Evolutionary conservation across 1,284 basidiomycete species (phyloP).

Genomic region (Leccinum griseonigrum): DNA sequence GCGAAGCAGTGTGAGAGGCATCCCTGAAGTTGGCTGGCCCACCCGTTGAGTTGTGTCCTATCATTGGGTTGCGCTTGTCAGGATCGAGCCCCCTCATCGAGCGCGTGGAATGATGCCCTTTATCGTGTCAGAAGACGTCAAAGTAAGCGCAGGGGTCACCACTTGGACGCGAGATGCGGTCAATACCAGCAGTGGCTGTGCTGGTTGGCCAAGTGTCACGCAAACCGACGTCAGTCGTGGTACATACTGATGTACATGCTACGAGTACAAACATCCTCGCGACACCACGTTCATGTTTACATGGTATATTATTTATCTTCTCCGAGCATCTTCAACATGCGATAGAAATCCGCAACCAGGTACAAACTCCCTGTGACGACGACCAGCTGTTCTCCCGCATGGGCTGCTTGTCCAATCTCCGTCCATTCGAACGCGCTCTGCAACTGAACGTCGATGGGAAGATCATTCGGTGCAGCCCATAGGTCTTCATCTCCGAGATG

Average conservation of each 20-base stretch:
- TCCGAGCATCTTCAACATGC: slow-evolving; percentile 37
- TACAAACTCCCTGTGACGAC: slow-evolving; percentile 90
- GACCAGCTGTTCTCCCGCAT: slow-evolving; percentile 40
- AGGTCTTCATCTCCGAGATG: slow-evolving; percentile 39
- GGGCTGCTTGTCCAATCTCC: slow-evolving; percentile 17
- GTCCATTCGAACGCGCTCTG: slow-evolving; percentile 46
- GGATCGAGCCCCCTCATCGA: slow-evolving; percentile 10
- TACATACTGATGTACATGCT: background rate
- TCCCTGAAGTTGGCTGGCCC: slow-evolving; percentile 29
- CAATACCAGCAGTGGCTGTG: background rate
- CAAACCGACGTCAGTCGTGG: background rate
- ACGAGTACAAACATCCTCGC: background rate
- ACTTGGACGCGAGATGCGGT: background rate
- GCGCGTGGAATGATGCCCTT: slow-evolving; percentile 6
- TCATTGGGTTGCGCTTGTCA: slow-evolving; percentile 11
- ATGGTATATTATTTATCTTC: background rate
- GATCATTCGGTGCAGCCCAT: slow-evolving; percentile 37
- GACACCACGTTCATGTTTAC: background rate
- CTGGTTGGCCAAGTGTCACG: background rate
- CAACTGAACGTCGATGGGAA: slow-evolving; percentile 32
- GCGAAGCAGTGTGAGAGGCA: slow-evolving; percentile 24
- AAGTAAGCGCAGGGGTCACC: slow-evolving; percentile 1
- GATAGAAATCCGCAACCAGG: slow-evolving; percentile 86
- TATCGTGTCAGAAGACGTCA: slow-evolving; percentile 14
- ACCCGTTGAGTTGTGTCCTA: slow-evolving; percentile 10